Conservation (phyloP, 306 rosid species). For the Gastrolobium villosum region DNA sequence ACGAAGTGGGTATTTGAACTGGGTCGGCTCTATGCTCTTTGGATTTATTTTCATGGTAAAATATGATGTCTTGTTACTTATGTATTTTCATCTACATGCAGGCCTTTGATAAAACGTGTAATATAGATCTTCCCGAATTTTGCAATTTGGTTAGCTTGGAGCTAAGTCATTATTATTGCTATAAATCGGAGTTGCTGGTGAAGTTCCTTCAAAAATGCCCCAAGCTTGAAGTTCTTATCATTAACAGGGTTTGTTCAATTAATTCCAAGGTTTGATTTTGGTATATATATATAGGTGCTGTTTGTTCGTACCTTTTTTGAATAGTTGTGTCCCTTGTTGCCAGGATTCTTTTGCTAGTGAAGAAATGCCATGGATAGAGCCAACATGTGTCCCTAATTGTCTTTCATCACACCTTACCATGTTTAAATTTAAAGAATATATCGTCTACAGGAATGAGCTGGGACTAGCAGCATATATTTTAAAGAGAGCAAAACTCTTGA, state of each 20-base stretch:
- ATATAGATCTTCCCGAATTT: not conserved
- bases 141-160: constrained; percentile 17
- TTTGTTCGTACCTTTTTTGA: too few species aligned
- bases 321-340: too few species aligned
- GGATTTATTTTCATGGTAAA: too few species aligned
- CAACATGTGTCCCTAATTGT: not conserved
- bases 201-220: constrained; percentile 14
- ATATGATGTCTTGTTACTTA: not conserved
- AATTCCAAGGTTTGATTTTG: not conserved
- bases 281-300: too few species aligned
- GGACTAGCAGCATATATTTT: constrained; percentile 26
- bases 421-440: not conserved
- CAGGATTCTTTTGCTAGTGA: not conserved
- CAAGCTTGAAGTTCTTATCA: not conserved
- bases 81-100: too few species aligned
- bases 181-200: not conserved
- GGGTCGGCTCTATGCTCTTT: too few species aligned
- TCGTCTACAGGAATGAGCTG: not conserved
- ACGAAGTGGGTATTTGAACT: too few species aligned
- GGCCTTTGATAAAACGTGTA: not conserved
- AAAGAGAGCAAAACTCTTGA: not conserved
- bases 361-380: too few species aligned
- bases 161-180: too few species aligned
- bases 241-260: constrained; percentile 22
- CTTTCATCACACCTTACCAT: constrained; percentile 7